Evolutionary conservation across 2,329 filamentous ascomycete genomes (phyloP), one percentile per base, ranked within the genome.

Genomic region (Aspergillus sp.): DNA sequence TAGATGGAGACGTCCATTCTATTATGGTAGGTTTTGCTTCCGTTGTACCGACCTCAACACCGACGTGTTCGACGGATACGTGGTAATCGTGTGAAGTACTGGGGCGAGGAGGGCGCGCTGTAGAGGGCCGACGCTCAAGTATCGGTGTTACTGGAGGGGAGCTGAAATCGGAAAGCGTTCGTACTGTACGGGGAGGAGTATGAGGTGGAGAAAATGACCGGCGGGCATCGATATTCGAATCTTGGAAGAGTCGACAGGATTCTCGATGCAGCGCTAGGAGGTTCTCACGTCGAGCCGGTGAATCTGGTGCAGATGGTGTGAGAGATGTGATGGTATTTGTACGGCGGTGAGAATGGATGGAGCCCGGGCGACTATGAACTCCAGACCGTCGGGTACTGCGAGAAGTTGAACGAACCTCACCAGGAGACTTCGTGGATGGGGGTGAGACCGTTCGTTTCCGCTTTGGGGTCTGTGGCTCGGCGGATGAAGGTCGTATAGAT

Each of bases 1-100:
- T 79, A 9, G 73, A 73, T 7, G 75, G 70, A 1, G 76, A 76
- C 2, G 77, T 80, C 78, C 78, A 80, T 59, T 79, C 76, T 44
- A 79, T 78, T 7, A 78, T 72, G 5, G 76, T 78, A 21, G 72
- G 66, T 19, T 73, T 70, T 39, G 71, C 53, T 48, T 70, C 61
- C 57, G 67, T 54, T 4, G 59, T 31, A 14, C 49, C 35, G 24
- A 45, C 24, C 40, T 37, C 17, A 11, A 48, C 46, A 24, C 43
- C 45, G 17, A 44, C 33, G 14, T 56, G 45, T n/a, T 33, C 31
- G 5, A 49, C 44, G 6, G 46, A 48, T n/a, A 11, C 17, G 3
- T 50, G 37, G 24, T 19, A 21, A 8, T 55, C 5, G 19, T 56
- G 47, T n/a, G 27, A 31, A 40, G 40, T 39, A 27, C 37, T 43